Base-by-base conservation (phyloP, 1,139 yeast genomes). In the Kodamaea alishanica region DNA sequence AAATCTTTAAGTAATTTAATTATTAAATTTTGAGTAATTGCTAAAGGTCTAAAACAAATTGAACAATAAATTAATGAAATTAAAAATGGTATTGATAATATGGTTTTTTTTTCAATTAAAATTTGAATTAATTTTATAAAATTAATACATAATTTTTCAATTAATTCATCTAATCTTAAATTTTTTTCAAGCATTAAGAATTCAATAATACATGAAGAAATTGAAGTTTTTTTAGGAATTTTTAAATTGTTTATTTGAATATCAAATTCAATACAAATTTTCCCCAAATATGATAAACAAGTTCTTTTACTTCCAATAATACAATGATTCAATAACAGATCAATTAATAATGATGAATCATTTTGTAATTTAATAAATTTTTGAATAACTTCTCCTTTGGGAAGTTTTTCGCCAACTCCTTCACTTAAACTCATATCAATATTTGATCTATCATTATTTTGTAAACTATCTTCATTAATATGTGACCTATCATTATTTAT, bases 1-100 rank as follows among this genome's bases (percentile, higher is more conserved):
- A 61, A 42, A 25, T 42, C 42, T 8, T 37, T 42, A 6, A 62
- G 42, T 28, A 67, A 42, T 4, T 37, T 32, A 10, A 45, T 25
- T 38, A 62, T 49, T 39, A 77, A 59, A 4, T 54, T 41, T 24
- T 57, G 52, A 28, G 61, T 61, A 6, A 79, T 65, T 0, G 87
- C 87, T 36, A 75, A 70, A 0, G 84, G 79, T 45, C 82, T 67
- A 54, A 78, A 82, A 32, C 61, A 67, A 8, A 81, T 57, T 1
- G 79, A 53, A 39, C 77, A 77, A 45, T 77, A 74, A 34, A 81
- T 60, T 28, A 81, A 51, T 1, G 81, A 64, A 2, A 81, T 52
- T 11, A 82, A 46, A 52, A 79, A 79, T 2, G 88, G 87, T 1
- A 79, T 65, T 1, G 77, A 51, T 2, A 70, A 43, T 4, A 69